Base-by-base conservation (phyloP, 169 alveolate species). In the Plasmodium gaboni region DNA sequence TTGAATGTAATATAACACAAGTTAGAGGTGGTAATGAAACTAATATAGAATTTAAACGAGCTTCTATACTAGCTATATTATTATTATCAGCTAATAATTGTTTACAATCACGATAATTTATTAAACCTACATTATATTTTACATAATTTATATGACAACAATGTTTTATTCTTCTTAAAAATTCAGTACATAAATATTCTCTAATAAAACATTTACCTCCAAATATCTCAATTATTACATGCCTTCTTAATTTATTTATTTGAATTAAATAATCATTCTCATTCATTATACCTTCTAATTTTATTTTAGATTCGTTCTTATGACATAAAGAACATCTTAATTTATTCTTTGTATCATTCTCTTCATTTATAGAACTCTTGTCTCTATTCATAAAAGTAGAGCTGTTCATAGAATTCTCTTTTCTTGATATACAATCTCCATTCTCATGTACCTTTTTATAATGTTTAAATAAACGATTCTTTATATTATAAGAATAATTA, bases 81-180 rank as follows among this genome's bases (percentile, higher is more conserved):
- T 93, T 94, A 26, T 69, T 92, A 65, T 96, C 97, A 7, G 97
- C 92, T 67, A 95, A 92, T 69, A 94, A 87, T 83, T 90, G 95
- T 46, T 96, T 93, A 89, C 97, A 95, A 38, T 95, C 97, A 6
- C 97, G 93, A 57, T 95, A 95, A 50, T 95, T 95, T 51, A 96
- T 89, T 51, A 93, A 87, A 12, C 96, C 97, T 32, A 73, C 68
- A n/a, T 80, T 80, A 70, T 80, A 51, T 80, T 80, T 80, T 51
- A 80, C 68, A 78, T 78, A 78, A 64, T 78, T 78, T 78, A 78
- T 17, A 24, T 80, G 78, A 70, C 90, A 80, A 26, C 90, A 80
- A 22, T 80, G 90, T 15, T 67, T 80, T 48, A 80, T 73, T 80
- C 90, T 80, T 67, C 65, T 80, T 48, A 80, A 67, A 65, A 80